A percentile compares a stretch with the other conserved stretches of the same genome.
phyloP scores from a whole-genome alignment of 225 moss, liverwort and hornwort genomes.

The Ulota crispa region DNA sequence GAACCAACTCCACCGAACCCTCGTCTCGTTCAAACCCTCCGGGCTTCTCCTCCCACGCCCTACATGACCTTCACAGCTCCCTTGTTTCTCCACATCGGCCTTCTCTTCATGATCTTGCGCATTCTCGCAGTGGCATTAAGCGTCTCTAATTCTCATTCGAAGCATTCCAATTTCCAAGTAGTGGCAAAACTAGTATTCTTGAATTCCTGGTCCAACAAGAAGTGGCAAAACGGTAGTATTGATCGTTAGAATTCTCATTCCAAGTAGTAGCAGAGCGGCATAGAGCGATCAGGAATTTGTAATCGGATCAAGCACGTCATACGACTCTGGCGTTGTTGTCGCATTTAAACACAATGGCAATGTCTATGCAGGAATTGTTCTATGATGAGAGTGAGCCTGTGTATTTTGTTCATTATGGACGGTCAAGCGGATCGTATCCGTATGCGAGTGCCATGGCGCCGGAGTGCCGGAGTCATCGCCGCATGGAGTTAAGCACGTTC shows the following conservation, averaged over 20 bases:
- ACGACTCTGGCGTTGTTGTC: neutral
- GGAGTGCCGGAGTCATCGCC: neutral
- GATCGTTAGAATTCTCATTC: neutral
- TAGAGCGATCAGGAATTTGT: too few relatives aligned
- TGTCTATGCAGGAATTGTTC: constrained; percentile 30
- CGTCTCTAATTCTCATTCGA: neutral
- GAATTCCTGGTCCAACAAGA: neutral
- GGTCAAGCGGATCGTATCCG: neutral
- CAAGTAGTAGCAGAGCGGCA: neutral
- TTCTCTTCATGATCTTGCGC: neutral
- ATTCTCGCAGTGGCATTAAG: neutral
- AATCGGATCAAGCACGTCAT: neutral
- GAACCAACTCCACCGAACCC: neutral
- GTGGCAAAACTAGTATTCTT: neutral
- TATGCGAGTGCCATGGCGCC: neutral
- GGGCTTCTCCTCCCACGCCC: neutral
- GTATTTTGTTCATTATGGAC: constrained; percentile 13
- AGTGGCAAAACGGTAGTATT: neutral
- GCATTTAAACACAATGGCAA: neutral
- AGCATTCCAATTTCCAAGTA: neutral
- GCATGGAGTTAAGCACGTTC: constrained; percentile 8
- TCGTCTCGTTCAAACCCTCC: neutral
- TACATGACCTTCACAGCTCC: neutral
- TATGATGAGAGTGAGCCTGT: constrained; percentile 16
- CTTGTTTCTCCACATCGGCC: neutral